Percentiles rank a stretch among this genome's conserved stretches.
These are phyloP conservation scores for Cochlearia excelsa DNA, from an alignment of 345 rosid species.

Conservation along the genomic window DNA sequence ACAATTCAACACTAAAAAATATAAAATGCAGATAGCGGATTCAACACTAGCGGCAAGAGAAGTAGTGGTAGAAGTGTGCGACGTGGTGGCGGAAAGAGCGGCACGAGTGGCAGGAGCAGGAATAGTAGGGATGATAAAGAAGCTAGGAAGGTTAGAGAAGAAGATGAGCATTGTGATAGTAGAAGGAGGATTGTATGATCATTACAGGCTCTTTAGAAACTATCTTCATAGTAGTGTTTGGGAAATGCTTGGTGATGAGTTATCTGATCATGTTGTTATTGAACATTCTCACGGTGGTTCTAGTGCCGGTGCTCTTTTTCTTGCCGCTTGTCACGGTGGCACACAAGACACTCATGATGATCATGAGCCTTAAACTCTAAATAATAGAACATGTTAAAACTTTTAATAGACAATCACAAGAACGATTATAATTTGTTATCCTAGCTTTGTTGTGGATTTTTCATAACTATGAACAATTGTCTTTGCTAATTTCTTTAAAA, in stretches of 20 bases:
- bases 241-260: conserved; percentile 68
- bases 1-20: too few relatives aligned
- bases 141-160: conserved; percentile 53
- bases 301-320: conserved; percentile 55
- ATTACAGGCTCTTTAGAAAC: conserved; percentile 57
- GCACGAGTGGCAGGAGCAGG: conserved; percentile 68
- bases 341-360: background rate
- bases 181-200: conserved; percentile 69
- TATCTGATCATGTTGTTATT: conserved; percentile 48
- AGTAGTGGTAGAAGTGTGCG: conserved; percentile 59
- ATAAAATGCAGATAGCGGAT: conserved; percentile 40
- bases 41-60: conserved; percentile 46
- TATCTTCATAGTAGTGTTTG: conserved; percentile 59
- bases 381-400: too few relatives aligned
- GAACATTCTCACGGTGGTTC: conserved; percentile 59
- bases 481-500: too few relatives aligned
- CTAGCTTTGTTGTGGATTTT: too few relatives aligned
- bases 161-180: conserved; percentile 50
- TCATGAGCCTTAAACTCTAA: too few relatives aligned
- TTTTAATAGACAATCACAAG: too few relatives aligned
- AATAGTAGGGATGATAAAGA: conserved; percentile 61
- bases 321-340: conserved; percentile 36
- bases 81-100: conserved; percentile 57
- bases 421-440: too few relatives aligned
- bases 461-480: too few relatives aligned